Evolutionary conservation across 352 stramenopile species (phyloP).

Genomic region (Phytopythium helicoides): DNA sequence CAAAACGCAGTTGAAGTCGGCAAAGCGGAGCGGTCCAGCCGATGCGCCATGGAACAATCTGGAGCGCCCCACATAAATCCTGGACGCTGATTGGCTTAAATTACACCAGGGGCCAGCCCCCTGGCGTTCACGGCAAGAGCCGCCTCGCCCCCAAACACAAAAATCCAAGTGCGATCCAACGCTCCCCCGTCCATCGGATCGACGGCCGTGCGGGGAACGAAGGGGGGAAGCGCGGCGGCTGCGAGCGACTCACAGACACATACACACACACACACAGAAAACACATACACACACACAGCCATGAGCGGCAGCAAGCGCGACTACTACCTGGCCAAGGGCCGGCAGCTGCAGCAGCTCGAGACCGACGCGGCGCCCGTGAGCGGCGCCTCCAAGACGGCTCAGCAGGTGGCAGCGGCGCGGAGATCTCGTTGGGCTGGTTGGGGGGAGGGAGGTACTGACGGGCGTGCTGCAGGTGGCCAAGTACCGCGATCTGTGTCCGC

Average conservation of each 20-base stretch:
- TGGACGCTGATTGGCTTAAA: too few species aligned
- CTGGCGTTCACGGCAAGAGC: too few species aligned
- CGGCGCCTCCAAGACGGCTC: constrained; percentile 37
- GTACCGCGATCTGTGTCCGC: constrained; percentile 79
- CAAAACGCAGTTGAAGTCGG: too few species aligned
- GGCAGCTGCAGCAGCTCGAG: constrained; percentile 75
- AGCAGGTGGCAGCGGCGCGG: constrained; percentile 73
- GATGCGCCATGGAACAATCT: too few species aligned
- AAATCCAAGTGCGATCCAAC: not conserved
- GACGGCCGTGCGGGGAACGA: too few species aligned
- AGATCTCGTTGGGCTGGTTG: too few species aligned
- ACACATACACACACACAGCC: constrained; percentile 44
- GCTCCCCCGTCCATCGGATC: not conserved
- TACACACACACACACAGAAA: constrained; percentile 8
- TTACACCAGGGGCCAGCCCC: too few species aligned
- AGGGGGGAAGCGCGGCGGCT: constrained; percentile 3
- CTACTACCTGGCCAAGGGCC: constrained; percentile 79
- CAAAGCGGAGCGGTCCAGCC: too few species aligned
- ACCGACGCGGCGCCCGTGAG: constrained; percentile 44
- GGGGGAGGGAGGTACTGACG: not conserved
- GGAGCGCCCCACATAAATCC: too few species aligned
- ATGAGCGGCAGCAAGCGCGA: constrained; percentile 82
- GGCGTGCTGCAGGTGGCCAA: constrained; percentile 45
- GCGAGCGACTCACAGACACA: constrained; percentile 8
- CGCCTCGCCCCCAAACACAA: not conserved